These are phyloP conservation scores for Cenococcum geophilum DNA, from an alignment of 495 filamentous ascomycete species.

Conservation along the genomic window DNA sequence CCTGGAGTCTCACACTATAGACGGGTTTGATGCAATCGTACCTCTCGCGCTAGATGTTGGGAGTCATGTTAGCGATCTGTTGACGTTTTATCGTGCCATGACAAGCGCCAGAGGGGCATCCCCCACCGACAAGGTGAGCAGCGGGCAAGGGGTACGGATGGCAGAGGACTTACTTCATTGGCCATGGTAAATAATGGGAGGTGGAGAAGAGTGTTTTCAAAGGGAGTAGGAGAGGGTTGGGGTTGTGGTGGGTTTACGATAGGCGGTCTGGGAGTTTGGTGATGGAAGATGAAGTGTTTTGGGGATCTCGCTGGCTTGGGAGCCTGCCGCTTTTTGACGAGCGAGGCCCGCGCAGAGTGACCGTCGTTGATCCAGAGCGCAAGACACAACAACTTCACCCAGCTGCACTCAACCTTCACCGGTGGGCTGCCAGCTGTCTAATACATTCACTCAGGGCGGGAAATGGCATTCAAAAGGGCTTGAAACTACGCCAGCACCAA, in stretches of 20 bases:
- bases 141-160: slow-evolving; percentile 11
- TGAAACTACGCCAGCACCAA: too few relatives aligned
- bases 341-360: slow-evolving; percentile 4
- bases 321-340: slow-evolving; percentile 16
- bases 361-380: slow-evolving; percentile 7
- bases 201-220: neutral
- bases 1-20: neutral
- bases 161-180: slow-evolving; percentile 34
- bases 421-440: too few relatives aligned
- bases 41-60: slow-evolving; percentile 27
- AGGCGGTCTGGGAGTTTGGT: slow-evolving; percentile 8
- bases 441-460: too few relatives aligned
- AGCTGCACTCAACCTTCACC: too few relatives aligned
- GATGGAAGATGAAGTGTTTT: neutral
- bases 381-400: slow-evolving; percentile 6
- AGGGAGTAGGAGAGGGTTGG: neutral
- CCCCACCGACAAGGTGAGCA: slow-evolving; percentile 9
- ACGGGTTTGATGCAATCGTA: slow-evolving; percentile 1
- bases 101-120: slow-evolving; percentile 22
- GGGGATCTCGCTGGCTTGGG: slow-evolving; percentile 2
- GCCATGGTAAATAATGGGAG: slow-evolving; percentile 29
- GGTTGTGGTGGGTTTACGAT: slow-evolving; percentile 7
- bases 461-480: too few relatives aligned
- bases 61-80: slow-evolving; percentile 25
- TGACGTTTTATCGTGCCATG: slow-evolving; percentile 20